These are phyloP conservation scores for Xylaria flabelliformis DNA, from an alignment of 495 filamentous ascomycete species.

Conservation along the genomic window DNA sequence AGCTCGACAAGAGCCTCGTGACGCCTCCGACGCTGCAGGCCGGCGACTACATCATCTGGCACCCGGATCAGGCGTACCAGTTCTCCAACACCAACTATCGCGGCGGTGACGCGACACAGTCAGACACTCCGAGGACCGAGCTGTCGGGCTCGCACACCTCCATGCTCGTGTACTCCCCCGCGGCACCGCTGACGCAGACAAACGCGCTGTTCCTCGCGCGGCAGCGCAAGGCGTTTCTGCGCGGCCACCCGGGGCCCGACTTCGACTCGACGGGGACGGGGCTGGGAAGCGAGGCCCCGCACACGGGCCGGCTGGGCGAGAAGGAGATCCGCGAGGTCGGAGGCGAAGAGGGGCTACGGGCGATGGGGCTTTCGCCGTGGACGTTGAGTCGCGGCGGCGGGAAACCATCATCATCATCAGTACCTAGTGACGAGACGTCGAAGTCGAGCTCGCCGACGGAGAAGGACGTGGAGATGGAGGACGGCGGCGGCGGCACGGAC, in stretches of 20 bases:
- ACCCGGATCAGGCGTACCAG: slow-evolving; percentile 71
- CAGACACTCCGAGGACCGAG: slow-evolving; percentile 30
- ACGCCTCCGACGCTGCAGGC: slow-evolving; percentile 78
- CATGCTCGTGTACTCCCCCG: slow-evolving; percentile 79
- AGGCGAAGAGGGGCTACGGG: slow-evolving; percentile 52
- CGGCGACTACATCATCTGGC: slow-evolving; percentile 92
- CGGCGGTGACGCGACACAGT: slow-evolving; percentile 43
- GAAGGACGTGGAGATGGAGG: slow-evolving; percentile 33
- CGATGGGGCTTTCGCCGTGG: slow-evolving; percentile 58
- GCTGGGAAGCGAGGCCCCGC: slow-evolving; percentile 53
- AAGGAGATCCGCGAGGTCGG: slow-evolving; percentile 55
- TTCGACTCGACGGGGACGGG: slow-evolving; percentile 64
- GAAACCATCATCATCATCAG: neutral
- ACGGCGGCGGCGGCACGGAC: slow-evolving; percentile 29
- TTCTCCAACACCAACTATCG: slow-evolving; percentile 54
- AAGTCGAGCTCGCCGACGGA: slow-evolving; percentile 24
- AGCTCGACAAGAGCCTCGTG: slow-evolving; percentile 75
- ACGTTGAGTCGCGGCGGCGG: slow-evolving; percentile 41
- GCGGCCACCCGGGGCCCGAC: slow-evolving; percentile 72
- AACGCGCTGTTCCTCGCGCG: slow-evolving; percentile 78
- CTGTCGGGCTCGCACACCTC: slow-evolving; percentile 39
- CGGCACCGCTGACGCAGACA: slow-evolving; percentile 78
- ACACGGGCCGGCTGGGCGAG: slow-evolving; percentile 51
- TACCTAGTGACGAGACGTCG: slow-evolving; percentile 2
- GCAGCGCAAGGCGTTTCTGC: slow-evolving; percentile 74